A percentile compares a stretch with the other conserved stretches of the same genome.
Conservation (phyloP, 2,329 filamentous ascomycete species). For the Nothomitra cinnamomea region DNA sequence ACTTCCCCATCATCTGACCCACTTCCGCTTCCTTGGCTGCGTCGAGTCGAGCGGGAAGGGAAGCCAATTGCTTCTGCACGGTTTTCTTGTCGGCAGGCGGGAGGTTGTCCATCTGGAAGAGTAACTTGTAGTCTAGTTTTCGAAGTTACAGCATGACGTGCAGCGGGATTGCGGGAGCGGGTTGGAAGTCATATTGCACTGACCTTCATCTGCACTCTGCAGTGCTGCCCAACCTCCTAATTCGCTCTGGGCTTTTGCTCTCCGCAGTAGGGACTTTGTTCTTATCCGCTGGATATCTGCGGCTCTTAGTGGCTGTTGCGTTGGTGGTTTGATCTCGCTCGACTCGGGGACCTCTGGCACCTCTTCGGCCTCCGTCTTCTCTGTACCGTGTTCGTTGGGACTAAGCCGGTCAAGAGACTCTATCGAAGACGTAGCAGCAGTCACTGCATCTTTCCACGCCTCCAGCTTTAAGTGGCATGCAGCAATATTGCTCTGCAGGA, state of each 20-base stretch:
- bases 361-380: constrained; percentile 17
- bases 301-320: constrained; percentile 23
- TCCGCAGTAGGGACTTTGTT: constrained; percentile 65
- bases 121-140: constrained; percentile 51
- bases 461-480: constrained; percentile 74
- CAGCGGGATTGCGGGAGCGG: not conserved
- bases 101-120: constrained; percentile 44
- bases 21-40: constrained; percentile 74
- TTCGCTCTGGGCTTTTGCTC: constrained; percentile 55
- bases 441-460: constrained; percentile 71
- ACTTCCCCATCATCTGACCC: constrained; percentile 93
- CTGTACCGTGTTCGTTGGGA: constrained; percentile 18
- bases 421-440: constrained; percentile 54
- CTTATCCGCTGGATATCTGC: constrained; percentile 61
- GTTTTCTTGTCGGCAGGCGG: constrained; percentile 47
- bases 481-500: constrained; percentile 75
- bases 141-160: too few species aligned
- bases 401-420: constrained; percentile 51
- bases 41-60: constrained; percentile 52
- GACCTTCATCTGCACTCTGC: constrained; percentile 48
- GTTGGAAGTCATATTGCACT: not conserved
- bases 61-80: constrained; percentile 46
- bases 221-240: constrained; percentile 65
- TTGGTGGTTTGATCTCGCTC: constrained; percentile 34
- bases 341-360: constrained; percentile 28